Conservation (phyloP, 768 basidiomycete species). For the Boletus fagicola region DNA sequence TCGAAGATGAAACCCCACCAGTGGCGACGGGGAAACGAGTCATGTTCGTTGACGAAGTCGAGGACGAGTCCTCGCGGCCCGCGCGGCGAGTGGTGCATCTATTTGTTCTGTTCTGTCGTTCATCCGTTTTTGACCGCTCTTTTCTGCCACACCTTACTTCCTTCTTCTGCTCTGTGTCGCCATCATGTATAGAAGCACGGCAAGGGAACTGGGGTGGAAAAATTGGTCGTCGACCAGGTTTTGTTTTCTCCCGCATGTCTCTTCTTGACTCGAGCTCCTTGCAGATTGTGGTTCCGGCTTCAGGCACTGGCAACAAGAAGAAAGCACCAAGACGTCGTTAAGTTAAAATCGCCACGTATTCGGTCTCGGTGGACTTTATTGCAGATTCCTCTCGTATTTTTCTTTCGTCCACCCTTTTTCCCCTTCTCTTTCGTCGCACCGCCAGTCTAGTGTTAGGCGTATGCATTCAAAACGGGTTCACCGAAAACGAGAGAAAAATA, state of each 20-base stretch:
- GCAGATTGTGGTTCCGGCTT: conserved; percentile 1
- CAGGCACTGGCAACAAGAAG: conserved; percentile 20
- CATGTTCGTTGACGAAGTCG: conserved; percentile 22
- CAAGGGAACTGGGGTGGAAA: conserved; percentile 18
- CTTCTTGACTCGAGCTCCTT: conserved; percentile 5
- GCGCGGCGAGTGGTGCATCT: conserved; percentile 27
- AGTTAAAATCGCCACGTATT: not conserved
- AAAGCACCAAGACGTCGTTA: conserved; percentile 28
- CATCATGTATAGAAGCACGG: conserved; percentile 22
- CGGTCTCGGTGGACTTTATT: not conserved
- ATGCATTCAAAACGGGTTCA: not conserved
- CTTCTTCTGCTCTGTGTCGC: not conserved
- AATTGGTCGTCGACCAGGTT: conserved; percentile 24
- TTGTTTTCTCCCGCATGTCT: not conserved
- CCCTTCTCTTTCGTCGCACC: not conserved
- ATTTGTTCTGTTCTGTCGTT: not conserved
- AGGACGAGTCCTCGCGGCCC: conserved; percentile 25
- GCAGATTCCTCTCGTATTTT: not conserved
- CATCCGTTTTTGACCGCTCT: not conserved
- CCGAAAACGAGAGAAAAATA: not conserved
- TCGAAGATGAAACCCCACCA: conserved; percentile 20
- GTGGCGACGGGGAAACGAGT: conserved; percentile 26
- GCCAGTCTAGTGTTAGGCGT: not conserved
- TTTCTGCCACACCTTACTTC: not conserved
- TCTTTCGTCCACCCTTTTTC: not conserved